Percentiles rank a stretch among this genome's conserved stretches.
These are phyloP conservation scores for Phyllostachys edulis DNA, from an alignment of 176 grass and related monocot species.

Conservation along the genomic window DNA sequence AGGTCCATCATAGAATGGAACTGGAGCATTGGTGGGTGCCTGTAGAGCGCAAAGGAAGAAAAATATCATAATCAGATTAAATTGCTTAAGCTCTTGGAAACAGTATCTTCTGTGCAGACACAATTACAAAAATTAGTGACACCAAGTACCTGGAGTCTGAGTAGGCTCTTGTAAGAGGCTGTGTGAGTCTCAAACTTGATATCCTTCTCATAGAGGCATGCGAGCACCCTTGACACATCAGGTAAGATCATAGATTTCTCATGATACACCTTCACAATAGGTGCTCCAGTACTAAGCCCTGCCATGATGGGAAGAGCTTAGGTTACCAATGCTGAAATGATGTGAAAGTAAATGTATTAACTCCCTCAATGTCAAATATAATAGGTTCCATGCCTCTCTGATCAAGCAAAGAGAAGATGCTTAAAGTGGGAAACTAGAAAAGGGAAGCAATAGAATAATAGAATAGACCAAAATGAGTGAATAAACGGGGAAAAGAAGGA, in stretches of 20 bases:
- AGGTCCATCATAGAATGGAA: conserved; percentile 62
- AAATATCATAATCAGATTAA: neutral
- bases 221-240: conserved; percentile 82
- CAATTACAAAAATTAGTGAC: conserved; percentile 14
- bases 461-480: conserved; percentile 32
- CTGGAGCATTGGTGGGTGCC: conserved; percentile 62
- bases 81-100: conserved; percentile 13
- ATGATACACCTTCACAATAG: conserved; percentile 67
- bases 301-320: conserved; percentile 48
- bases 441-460: conserved; percentile 29
- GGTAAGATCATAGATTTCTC: conserved; percentile 35
- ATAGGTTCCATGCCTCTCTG: conserved; percentile 40
- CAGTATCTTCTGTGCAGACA: neutral
- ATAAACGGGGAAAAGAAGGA: neutral
- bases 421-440: conserved; percentile 39
- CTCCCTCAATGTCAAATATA: conserved; percentile 37
- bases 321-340: conserved; percentile 21
- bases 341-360: conserved; percentile 2
- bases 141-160: conserved; percentile 74
- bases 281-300: conserved; percentile 36
- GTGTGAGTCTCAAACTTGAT: conserved; percentile 45
- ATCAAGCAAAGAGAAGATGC: conserved; percentile 91
- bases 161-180: conserved; percentile 51
- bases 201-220: conserved; percentile 83
- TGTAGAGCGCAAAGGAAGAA: conserved; percentile 31